These are phyloP conservation scores for Suillus subluteus DNA, from an alignment of 768 basidiomycete genomes.

Conservation along the genomic window DNA sequence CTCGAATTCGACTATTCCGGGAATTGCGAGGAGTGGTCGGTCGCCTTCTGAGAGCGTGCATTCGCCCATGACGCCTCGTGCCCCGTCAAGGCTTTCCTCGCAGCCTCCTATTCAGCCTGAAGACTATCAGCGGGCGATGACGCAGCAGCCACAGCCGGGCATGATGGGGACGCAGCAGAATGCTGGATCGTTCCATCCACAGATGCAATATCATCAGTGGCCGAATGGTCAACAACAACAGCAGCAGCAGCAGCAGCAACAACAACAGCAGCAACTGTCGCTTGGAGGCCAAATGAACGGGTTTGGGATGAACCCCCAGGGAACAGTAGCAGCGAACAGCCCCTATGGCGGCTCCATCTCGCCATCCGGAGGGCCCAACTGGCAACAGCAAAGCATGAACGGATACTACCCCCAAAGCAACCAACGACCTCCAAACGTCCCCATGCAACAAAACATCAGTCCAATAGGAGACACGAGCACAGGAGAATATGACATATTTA, in stretches of 20 bases:
- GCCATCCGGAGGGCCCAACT: conserved; percentile 26
- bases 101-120: conserved; percentile 55
- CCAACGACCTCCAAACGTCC: conserved; percentile 50
- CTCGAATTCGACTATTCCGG: conserved; percentile 66
- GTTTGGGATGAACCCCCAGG: conserved; percentile 41
- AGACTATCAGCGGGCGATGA: conserved; percentile 41
- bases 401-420: conserved; percentile 33
- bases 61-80: conserved; percentile 46
- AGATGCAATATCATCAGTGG: conserved; percentile 46
- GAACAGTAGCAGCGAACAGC: conserved; percentile 27
- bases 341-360: conserved; percentile 31
- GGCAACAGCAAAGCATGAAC: conserved; percentile 31
- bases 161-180: conserved; percentile 31
- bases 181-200: conserved; percentile 29
- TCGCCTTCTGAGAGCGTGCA: conserved; percentile 70
- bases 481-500: conserved; percentile 63
- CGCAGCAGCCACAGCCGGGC: conserved; percentile 38
- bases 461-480: conserved; percentile 46
- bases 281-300: conserved; percentile 40
- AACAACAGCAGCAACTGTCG: conserved; percentile 36
- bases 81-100: conserved; percentile 38
- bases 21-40: conserved; percentile 73
- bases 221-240: conserved; percentile 61
- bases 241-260: conserved; percentile 49
- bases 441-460: conserved; percentile 49